Evolutionary conservation across 2,329 filamentous ascomycete genomes (phyloP).

Genomic region (Diaporthe sp.): DNA sequence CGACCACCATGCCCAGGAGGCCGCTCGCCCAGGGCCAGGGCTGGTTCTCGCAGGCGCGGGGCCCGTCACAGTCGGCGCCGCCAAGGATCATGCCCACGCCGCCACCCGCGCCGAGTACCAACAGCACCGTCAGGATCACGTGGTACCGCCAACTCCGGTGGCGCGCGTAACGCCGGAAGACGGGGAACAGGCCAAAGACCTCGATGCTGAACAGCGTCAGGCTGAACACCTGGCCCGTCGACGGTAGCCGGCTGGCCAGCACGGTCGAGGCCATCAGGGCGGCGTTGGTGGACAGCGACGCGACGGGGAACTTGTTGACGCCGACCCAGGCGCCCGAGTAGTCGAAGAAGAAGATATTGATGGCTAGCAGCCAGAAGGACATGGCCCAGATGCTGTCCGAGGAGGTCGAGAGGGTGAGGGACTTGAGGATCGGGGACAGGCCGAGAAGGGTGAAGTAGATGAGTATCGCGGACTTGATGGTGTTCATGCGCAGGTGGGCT

Average conservation of each 20-base stretch:
- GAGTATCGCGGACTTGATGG: conserved; percentile 90
- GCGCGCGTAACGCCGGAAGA: conserved; percentile 90
- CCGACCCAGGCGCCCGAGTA: conserved; percentile 80
- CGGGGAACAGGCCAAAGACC: conserved; percentile 97
- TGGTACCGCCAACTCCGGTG: conserved; percentile 88
- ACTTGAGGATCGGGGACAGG: conserved; percentile 94
- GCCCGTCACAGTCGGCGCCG: conserved; percentile 50
- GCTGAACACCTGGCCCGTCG: conserved; percentile 94
- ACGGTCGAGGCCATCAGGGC: conserved; percentile 97
- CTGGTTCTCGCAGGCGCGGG: conserved; percentile 48
- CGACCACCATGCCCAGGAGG: conserved; percentile 81
- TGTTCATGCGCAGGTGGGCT: conserved; percentile 73
- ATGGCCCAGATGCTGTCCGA: conserved; percentile 98
- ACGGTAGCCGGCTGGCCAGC: conserved; percentile 88
- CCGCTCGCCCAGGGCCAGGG: conserved; percentile 66
- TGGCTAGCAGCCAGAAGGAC: conserved; percentile 90
- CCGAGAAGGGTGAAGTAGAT: conserved; percentile 95
- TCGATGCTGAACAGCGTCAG: conserved; percentile 97
- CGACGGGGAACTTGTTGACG: conserved; percentile 71
- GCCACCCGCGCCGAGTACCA: conserved; percentile 84
- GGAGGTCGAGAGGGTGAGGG: conserved; percentile 92
- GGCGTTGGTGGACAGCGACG: conserved; percentile 90
- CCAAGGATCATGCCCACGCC: conserved; percentile 77
- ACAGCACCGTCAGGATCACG: conserved; percentile 78
- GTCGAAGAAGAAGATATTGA: conserved; percentile 99